Conservation (phyloP, 2,329 filamentous ascomycete genomes). For the Aureobasidium namibiae region DNA sequence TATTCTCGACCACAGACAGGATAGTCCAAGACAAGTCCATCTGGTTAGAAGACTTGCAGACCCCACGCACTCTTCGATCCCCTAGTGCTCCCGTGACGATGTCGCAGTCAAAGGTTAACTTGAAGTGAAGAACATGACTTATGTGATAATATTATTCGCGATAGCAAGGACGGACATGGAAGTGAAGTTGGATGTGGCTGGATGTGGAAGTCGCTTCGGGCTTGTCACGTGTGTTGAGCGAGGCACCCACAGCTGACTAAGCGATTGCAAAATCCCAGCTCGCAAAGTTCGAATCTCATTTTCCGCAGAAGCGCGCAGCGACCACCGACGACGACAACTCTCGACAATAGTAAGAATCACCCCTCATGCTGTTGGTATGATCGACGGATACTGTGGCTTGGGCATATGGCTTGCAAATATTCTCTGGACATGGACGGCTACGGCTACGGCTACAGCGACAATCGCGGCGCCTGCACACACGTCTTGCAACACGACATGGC, state of each 20-base stretch:
- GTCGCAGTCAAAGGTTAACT: no score
- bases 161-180: no score
- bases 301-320: slow-evolving; percentile 1
- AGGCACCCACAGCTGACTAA: background rate
- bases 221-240: background rate
- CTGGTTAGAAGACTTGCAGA: no score
- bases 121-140: no score
- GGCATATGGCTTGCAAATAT: slow-evolving; percentile 2
- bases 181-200: background rate
- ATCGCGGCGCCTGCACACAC: background rate
- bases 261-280: background rate
- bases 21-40: no score
- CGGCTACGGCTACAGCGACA: no score
- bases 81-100: no score
- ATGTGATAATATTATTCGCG: no score
- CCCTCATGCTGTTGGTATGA: background rate
- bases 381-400: background rate
- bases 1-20: no score
- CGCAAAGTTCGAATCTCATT: background rate
- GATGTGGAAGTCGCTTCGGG: background rate
- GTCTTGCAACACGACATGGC: background rate
- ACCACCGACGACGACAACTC: slow-evolving; percentile 10
- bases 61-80: no score
- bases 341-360: slow-evolving; percentile 6
- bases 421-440: background rate